Evolutionary conservation across 805 yeast genomes (phyloP), one percentile per base, ranked within the genome.

Genomic region (Kodamaea laetipori): DNA sequence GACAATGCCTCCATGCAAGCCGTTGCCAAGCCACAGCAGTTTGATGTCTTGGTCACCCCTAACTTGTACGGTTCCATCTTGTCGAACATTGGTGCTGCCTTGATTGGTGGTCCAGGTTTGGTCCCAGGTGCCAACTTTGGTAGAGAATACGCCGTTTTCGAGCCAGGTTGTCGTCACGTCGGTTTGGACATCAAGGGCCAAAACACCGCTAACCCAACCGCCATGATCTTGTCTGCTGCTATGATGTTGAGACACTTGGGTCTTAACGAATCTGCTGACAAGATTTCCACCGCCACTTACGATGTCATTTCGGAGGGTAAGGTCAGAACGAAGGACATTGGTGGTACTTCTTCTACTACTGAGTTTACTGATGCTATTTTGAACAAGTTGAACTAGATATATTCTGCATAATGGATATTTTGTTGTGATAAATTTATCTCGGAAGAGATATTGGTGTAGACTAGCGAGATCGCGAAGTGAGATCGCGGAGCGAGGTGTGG

Each of bases 1-100:
- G 99, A 92, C 74, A 92, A 92, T 67, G 97, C 98, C 50, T 89
- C 97, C 49, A 94, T 92, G 99, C 98, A 92, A 77, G 97, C 97
- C 47, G 99, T 92, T 52, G 90, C 98, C 47, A 80, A 85, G 72
- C 98, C 98, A 57, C 96, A 92, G 72, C 98, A 92, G 76, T 92
- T 92, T 63, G 98, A 94, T 67, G 97, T 94, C 45, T 79, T 92
- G 73, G 98, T 94, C 52, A 89, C 97, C 54, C 99, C 99, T 57
- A 90, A 94, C 79, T 80, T 92, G 76, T 92, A 92, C 80, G 99
- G 99, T 75, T 86, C 97, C 63, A 92, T 92, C 63, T 76, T 92
- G 63, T 90, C 97, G 55, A 94, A 94, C 81, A 90, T 92, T 61
- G 99, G 98, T 76, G 96, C 98, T 56, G 99, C 94, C 53, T 78